Conservation (phyloP, 2,329 filamentous ascomycete genomes). For the Graphiopsis chlorocephala region DNA sequence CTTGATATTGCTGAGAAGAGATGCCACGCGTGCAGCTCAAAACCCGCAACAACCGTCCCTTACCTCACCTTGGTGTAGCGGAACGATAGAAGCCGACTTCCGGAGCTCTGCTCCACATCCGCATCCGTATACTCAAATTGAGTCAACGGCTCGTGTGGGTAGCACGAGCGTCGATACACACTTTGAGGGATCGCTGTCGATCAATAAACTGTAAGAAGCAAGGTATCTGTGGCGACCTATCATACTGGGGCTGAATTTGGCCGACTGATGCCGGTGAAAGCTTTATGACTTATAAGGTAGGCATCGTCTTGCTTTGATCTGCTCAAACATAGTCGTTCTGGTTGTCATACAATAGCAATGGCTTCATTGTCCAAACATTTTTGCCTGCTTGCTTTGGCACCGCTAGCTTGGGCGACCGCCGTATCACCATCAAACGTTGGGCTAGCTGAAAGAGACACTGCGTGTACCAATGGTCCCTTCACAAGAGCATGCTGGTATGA, state of each 20-base stretch:
- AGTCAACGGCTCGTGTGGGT: not conserved
- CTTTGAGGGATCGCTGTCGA: not conserved
- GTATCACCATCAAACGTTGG: not conserved
- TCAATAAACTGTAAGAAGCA: not conserved
- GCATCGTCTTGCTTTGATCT: not conserved
- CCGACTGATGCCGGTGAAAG: not conserved
- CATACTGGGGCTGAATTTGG: not conserved
- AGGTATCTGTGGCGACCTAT: not conserved
- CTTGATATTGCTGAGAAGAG: not conserved
- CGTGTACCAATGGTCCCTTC: conserved; percentile 36
- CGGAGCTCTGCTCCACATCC: not conserved
- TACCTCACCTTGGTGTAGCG: not conserved
- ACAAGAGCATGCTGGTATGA: conserved; percentile 39
- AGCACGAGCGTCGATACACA: not conserved
- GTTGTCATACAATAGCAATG: not conserved
- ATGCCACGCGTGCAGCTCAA: not conserved
- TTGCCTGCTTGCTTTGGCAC: conserved; percentile 11
- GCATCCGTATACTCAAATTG: not conserved
- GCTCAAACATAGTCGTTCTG: not conserved
- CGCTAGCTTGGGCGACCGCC: conserved; percentile 12
- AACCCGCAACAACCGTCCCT: not conserved
- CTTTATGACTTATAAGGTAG: not conserved
- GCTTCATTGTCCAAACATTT: not conserved
- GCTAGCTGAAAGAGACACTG: conserved; percentile 22
- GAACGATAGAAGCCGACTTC: not conserved